A percentile compares a stretch with the other conserved stretches of the same genome.
Conservation (phyloP, 441 rosid species). For the Syzygium malaccense region DNA sequence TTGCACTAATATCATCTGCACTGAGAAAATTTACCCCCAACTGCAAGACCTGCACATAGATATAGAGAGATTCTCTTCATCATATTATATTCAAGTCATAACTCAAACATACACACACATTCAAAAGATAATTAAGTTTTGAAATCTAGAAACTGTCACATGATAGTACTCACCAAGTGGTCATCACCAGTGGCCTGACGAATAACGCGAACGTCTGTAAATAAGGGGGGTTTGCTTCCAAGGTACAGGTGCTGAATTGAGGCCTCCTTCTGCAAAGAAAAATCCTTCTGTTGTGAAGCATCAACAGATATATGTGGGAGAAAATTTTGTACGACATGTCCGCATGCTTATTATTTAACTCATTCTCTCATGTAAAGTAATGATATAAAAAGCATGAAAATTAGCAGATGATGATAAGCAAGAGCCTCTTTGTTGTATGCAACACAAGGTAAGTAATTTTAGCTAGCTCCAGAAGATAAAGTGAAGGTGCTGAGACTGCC, state of each 20-base stretch:
- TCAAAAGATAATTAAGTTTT: background rate
- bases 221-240: conserved; percentile 11
- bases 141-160: background rate
- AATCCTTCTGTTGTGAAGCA: background rate
- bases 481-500: background rate
- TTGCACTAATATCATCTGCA: conserved; percentile 6
- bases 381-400: background rate
- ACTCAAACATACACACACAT: background rate
- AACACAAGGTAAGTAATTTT: background rate
- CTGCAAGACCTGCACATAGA: conserved; percentile 4
- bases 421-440: background rate
- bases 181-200: background rate
- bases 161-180: background rate
- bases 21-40: conserved; percentile 9
- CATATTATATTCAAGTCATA: background rate
- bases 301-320: background rate
- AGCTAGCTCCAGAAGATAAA: background rate
- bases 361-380: background rate
- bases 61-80: background rate
- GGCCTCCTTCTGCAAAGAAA: conserved; percentile 12
- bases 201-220: conserved; percentile 10
- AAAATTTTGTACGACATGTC: background rate
- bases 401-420: background rate
- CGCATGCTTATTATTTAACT: background rate
- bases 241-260: conserved; percentile 29